These are phyloP conservation scores for Gymnopilus dilepis DNA, from an alignment of 768 basidiomycete genomes.

Conservation along the genomic window DNA sequence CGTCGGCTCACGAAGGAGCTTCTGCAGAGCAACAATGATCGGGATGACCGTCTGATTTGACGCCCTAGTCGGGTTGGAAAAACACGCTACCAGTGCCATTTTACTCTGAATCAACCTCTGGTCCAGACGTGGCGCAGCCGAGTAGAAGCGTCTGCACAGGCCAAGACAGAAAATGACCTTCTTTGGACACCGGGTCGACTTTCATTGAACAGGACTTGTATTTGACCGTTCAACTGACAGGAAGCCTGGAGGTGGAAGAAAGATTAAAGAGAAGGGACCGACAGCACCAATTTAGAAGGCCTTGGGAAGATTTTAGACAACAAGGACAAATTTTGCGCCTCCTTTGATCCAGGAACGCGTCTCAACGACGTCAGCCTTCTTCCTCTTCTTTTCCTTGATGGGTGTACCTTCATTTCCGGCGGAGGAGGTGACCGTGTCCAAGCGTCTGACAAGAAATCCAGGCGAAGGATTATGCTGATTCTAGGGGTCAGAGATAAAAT, in stretches of 20 bases:
- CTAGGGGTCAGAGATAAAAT: conserved; percentile 17
- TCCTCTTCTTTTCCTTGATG: conserved; percentile 8
- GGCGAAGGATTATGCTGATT: background rate
- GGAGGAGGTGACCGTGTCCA: background rate
- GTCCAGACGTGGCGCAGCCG: background rate
- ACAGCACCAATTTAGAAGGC: background rate
- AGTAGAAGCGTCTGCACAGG: background rate
- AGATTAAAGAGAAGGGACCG: background rate
- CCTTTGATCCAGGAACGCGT: conserved; percentile 7
- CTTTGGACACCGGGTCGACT: background rate
- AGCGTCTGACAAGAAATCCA: conserved; percentile 2
- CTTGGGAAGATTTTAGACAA: background rate
- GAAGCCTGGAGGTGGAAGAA: background rate
- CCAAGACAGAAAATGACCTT: background rate
- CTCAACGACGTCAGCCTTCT: background rate
- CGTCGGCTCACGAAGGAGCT: background rate
- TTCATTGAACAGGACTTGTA: background rate
- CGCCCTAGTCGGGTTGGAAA: background rate
- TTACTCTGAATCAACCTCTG: background rate
- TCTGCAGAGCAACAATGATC: background rate
- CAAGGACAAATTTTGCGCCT: conserved; percentile 3
- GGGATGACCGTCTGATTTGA: background rate
- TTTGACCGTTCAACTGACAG: background rate
- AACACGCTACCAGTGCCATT: background rate
- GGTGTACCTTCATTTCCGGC: conserved; percentile 3